Base-by-base conservation (phyloP, 164 flowering plant genomes). In the Tinospora cordifolia region DNA sequence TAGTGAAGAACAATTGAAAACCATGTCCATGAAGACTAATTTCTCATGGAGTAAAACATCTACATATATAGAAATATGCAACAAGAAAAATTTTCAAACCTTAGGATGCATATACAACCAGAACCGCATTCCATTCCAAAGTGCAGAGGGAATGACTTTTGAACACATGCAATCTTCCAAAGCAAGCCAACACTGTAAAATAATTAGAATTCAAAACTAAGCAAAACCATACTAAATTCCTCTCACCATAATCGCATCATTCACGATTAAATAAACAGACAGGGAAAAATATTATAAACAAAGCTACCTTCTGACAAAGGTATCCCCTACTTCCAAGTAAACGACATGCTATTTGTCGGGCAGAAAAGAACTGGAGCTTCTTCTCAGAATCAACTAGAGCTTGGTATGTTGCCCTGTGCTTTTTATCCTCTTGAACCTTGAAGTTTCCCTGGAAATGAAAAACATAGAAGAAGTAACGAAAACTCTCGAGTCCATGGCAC, bases 81-180 rank as follows among this genome's bases (percentile, higher is more conserved):
- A 5, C 21, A 63, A 36, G 66, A 14, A 13, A 30, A 63, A 30
- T 19, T 64, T 47, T 40, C 81, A 71, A 72, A 94, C 99, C 97
- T 89, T 92, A 44, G 99, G 97, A 80, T 94, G 99, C 99, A 92
- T 94, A 69, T 94, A 94, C 80, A 94, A 65, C 97, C 99, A 94
- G 76, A 94, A 84, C 41, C 90, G 79, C 21, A 92, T 81, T 62
- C 88, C 84, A 74, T 67, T 76, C 93, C 99, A 90, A 22, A 92
- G 83, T 62, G 80, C 17, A 71, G 76, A 80, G 11, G 81, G 79
- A 58, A 64, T 73, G 60, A 92, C 69, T 75, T 82, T 90, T 25
- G 85, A 84, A 75, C 99, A 90, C 97, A 92, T 92, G 66, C 99
- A 94, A 80, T 94, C 99, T 79, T 86, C 96, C 71, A 59, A 24